Evolutionary conservation across 345 rosid genomes (phyloP), one percentile per base, ranked within the genome.

Genomic region (Rubroshorea leprosula): DNA sequence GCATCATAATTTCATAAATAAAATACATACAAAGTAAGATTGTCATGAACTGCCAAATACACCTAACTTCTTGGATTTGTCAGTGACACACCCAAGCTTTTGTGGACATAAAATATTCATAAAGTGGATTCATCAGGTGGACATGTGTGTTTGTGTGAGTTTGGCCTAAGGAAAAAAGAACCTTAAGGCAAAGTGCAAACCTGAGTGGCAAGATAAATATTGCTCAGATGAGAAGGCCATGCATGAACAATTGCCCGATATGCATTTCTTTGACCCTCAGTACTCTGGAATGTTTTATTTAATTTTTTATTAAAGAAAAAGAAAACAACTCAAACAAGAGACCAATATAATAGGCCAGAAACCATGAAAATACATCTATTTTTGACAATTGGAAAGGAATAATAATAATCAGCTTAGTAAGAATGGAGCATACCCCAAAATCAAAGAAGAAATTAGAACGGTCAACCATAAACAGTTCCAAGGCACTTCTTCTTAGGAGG

Each of bases 401-500:
- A 1, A 65, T 45, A 51, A 13, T 29, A 13, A 24, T 25, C 38
- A 54, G 61, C 29, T 55, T 49, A 57, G 62, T 52, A 11, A 64
- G 69, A 61, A 41, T 18, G 45, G 69, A 63, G 67, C 51, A 70
- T 84, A 91, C 99, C 96, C 84, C 86, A 51, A 94, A 94, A 77
- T 94, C 95, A 82, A 94, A 87, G 81, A 90, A 94, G 82, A 83
- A 90, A 73, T 87, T 94, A 55, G 96, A 85, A 58, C 95, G 87
- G 67, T 94, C 96, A 73, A 90, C 82, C 99, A 94, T 80, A 73
- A 90, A 94, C 66, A 94, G 75, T 78, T 94, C 99, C 77, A 94
- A 72, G 35, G 96, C 96, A 72, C 99, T 94, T 75, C 97, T 82
- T 82, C 99, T 81, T 46, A 94, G 74, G 48, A 94, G 83, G 76